Evolutionary conservation across 1,284 basidiomycete species (phyloP).

Genomic region (Trichosporon ovoides): DNA sequence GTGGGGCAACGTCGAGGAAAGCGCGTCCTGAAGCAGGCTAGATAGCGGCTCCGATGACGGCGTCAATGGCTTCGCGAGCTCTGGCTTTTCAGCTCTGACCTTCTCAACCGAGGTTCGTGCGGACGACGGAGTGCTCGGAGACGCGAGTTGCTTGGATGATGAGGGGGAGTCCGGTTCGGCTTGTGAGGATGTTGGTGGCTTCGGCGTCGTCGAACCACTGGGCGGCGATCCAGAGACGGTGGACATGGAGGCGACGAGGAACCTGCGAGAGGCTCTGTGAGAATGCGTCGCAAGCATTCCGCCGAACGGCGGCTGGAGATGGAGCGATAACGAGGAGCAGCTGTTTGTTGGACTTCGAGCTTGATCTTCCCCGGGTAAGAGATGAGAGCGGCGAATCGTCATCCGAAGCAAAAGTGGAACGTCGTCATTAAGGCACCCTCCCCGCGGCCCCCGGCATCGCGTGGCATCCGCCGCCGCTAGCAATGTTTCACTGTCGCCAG

Average conservation of each 20-base stretch:
- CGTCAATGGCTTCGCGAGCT: neutral
- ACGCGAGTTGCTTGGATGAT: neutral
- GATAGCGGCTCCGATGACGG: neutral
- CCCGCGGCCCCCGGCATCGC: no score
- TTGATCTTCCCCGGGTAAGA: neutral
- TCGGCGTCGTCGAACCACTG: neutral
- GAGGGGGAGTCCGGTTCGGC: neutral
- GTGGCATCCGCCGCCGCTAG: no score
- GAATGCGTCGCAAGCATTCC: slow-evolving; percentile 4
- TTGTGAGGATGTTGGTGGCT: neutral
- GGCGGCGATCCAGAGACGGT: neutral
- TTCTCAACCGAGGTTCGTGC: no score
- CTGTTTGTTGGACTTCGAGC: neutral
- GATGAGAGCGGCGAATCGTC: neutral
- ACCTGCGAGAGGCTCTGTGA: slow-evolving; percentile 1
- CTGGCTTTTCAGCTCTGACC: slow-evolving; percentile 40
- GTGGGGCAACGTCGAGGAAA: neutral
- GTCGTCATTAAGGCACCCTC: no score
- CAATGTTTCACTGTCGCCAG: no score
- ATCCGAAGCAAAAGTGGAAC: no score
- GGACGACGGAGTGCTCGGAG: no score
- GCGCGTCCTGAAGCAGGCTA: neutral
- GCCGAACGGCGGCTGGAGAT: neutral
- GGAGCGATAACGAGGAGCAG: neutral
- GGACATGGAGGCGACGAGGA: neutral